These are phyloP conservation scores for Tylopilus sp. DNA, from an alignment of 1,284 basidiomycete species.

Conservation along the genomic window DNA sequence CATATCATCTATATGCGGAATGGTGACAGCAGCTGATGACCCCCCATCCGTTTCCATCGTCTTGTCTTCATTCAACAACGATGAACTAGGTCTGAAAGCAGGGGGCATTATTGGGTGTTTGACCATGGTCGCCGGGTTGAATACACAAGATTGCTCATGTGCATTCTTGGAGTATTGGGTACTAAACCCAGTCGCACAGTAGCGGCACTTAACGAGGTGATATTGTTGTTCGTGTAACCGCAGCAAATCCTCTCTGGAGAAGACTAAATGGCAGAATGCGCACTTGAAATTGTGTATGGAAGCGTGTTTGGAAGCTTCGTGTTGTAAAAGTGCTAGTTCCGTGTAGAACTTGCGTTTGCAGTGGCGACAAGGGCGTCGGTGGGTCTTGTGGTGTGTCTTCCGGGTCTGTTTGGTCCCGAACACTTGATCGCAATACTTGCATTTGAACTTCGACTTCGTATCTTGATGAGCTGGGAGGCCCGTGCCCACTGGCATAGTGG, in stretches of 20 bases:
- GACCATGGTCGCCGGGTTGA: conserved; percentile 3
- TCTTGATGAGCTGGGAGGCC: conserved; percentile 21
- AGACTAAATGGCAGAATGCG: conserved; percentile 14
- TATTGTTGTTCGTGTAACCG: conserved; percentile 18
- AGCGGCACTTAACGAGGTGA: conserved; percentile 25
- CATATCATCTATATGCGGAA: background rate
- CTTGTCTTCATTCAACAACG: background rate
- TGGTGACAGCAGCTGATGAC: background rate
- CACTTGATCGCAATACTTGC: conserved; percentile 25
- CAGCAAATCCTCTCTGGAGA: conserved; percentile 5
- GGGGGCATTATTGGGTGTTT: too few relatives aligned
- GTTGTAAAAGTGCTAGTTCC: background rate
- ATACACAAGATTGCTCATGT: conserved; percentile 22
- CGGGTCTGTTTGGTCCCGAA: conserved; percentile 20
- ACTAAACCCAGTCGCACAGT: conserved; percentile 18
- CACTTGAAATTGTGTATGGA: conserved; percentile 21
- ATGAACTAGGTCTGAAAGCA: background rate
- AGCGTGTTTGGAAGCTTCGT: too few relatives aligned
- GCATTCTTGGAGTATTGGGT: background rate
- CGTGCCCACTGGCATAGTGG: conserved; percentile 19
- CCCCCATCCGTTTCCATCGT: conserved; percentile 1
- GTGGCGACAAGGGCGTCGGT: conserved; percentile 25
- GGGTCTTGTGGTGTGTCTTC: conserved; percentile 20
- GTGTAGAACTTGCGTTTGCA: conserved; percentile 25
- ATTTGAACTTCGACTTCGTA: conserved; percentile 21